phyloP scores from a whole-genome alignment of 495 filamentous ascomycete species.

The Aspergillus panamensis region DNA sequence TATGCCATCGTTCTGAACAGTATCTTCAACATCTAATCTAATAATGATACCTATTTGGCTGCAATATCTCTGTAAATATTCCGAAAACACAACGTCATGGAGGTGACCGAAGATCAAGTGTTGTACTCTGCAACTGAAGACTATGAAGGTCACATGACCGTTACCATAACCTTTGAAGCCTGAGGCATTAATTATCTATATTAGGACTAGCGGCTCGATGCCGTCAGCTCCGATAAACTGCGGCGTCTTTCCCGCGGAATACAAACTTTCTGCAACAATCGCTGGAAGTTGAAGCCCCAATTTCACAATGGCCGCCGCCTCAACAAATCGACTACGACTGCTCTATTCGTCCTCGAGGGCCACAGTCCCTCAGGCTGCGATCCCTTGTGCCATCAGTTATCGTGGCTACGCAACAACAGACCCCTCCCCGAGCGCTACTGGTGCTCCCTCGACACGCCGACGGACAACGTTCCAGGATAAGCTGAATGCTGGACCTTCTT shows the following conservation, averaged over 20 bases:
- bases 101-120: not conserved
- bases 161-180: not conserved
- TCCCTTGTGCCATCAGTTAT: conserved; percentile 19
- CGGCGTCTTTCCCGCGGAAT: conserved; percentile 28
- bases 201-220: conserved; percentile 7
- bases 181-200: conserved; percentile 7
- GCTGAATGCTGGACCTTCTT: conserved; percentile 76
- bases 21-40: conserved; percentile 3
- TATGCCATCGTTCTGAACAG: conserved; percentile 14
- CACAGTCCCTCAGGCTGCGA: conserved; percentile 16
- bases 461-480: conserved; percentile 75
- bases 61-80: not conserved
- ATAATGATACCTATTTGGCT: conserved; percentile 16
- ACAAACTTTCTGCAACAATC: conserved; percentile 23
- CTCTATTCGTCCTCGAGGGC: conserved; percentile 32
- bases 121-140: too few species aligned
- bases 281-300: conserved; percentile 1
- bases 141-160: not conserved
- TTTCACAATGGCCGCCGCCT: conserved; percentile 36
- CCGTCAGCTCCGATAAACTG: conserved; percentile 8
- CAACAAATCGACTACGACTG: conserved; percentile 36
- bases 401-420: conserved; percentile 45
- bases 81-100: not conserved
- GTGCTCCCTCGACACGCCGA: conserved; percentile 30
- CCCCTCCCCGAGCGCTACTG: conserved; percentile 34